Evolutionary conservation across 2,329 filamentous ascomycete species (phyloP).

Genomic region (Diaporthe citrichinensis): DNA sequence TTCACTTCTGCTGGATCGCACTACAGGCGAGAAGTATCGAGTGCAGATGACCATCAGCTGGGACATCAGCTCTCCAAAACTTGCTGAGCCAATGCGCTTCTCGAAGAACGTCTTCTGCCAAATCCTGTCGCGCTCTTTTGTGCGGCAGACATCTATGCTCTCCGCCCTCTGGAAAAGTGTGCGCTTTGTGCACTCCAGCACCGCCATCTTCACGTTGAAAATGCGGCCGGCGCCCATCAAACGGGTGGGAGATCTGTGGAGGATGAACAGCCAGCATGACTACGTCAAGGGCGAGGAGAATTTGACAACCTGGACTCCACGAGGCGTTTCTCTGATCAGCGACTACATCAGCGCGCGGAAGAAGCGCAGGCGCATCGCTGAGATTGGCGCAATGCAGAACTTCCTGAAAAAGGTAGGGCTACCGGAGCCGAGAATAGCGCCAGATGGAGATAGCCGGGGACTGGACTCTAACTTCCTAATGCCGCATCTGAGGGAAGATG

Average conservation of each 20-base stretch:
- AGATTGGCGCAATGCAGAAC: constrained; percentile 82
- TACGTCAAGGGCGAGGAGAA: constrained; percentile 97
- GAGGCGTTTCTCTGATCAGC: constrained; percentile 90
- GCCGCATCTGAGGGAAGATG: constrained; percentile 54
- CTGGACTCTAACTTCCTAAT: constrained; percentile 53
- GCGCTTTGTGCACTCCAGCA: constrained; percentile 88
- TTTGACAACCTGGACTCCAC: constrained; percentile 86
- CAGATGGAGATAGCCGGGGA: constrained; percentile 53
- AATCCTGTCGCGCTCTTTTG: constrained; percentile 85
- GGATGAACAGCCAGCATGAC: constrained; percentile 93
- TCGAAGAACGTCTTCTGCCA: constrained; percentile 85
- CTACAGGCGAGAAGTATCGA: constrained; percentile 91
- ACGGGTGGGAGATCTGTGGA: constrained; percentile 92
- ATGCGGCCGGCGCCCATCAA: constrained; percentile 93
- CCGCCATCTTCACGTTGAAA: constrained; percentile 87
- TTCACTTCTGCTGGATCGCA: constrained; percentile 92
- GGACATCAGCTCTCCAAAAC: constrained; percentile 86
- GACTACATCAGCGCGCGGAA: constrained; percentile 86
- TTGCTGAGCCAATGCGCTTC: constrained; percentile 92
- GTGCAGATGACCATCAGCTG: constrained; percentile 90
- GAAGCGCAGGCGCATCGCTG: constrained; percentile 79
- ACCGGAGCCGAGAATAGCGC: constrained; percentile 56
- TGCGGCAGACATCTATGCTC: constrained; percentile 89
- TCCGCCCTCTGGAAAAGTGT: constrained; percentile 88
- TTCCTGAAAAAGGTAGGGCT: constrained; percentile 72